Evolutionary conservation across 306 rosid species (phyloP), one percentile per base, ranked within the genome.

Genomic region (Medicago lupulina): DNA sequence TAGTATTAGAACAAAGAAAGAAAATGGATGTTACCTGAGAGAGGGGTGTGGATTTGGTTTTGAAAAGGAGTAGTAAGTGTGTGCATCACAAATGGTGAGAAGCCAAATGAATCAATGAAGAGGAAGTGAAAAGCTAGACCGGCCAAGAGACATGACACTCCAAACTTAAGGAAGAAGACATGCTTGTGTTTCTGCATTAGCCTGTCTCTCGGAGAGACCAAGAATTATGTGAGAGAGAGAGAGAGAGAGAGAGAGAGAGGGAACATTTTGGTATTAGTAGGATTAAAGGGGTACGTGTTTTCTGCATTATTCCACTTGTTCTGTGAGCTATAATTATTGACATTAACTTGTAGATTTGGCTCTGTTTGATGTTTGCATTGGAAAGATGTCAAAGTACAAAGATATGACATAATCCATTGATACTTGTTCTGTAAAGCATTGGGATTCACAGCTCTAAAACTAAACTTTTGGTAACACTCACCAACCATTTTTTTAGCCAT

Each of bases 51-150:
- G 23, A 1, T 21, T 16, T 53, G 15, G 7, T 79, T 21, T 23
- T 53, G 15, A 13, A 44, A 66, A 63, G 65, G 31, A 16, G 77
- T 31, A 6, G 76, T 79, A 0, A 7, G 4, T 49, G 57, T 50
- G 19, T 74, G 70, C 18, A 78, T 16, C 46, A 50, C 1, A n/a
- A 83, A 40, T 13, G 87, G 5, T 67, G 74, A n/a, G 76, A 67
- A 55, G 57, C 21, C 31, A 69, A 83, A 40, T 13, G 87, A 84
- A 73, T 80, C 75, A 1, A 1, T 15, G 0, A 59, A 60, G 61
- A 84, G 70, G 54, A 84, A 70, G 5, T 67, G 74, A n/a, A 80
- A 67, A 55, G 57, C 21, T 54, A 80, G 75, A 77, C 75, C 85
- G 13, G 69, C 8, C 4, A 84, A 81, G 40, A 84, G 75, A 55